A percentile compares a stretch with the other conserved stretches of the same genome.
Evolutionary conservation across 2,329 filamentous ascomycete species (phyloP).

Genomic region (Pezicula carpinea): DNA sequence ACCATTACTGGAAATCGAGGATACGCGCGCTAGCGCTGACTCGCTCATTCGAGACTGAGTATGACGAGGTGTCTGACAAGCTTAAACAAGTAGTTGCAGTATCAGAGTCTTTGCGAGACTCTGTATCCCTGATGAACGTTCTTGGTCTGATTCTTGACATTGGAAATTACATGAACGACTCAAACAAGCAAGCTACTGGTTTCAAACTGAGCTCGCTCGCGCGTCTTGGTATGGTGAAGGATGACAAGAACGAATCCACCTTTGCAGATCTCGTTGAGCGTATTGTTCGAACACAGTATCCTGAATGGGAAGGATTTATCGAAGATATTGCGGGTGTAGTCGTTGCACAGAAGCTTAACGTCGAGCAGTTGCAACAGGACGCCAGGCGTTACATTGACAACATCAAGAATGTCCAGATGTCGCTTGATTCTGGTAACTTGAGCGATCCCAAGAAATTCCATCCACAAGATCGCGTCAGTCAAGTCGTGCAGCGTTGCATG

Average conservation of each 20-base stretch:
- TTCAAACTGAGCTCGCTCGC: slow-evolving; percentile 97
- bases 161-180: slow-evolving; percentile 99
- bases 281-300: slow-evolving; percentile 93
- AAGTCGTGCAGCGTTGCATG: slow-evolving; percentile 89
- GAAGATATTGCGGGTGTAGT: slow-evolving; percentile 81
- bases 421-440: slow-evolving; percentile 87
- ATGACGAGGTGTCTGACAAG: slow-evolving; percentile 84
- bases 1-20: slow-evolving; percentile 97
- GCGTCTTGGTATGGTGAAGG: slow-evolving; percentile 94
- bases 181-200: slow-evolving; percentile 94
- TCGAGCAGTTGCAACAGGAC: slow-evolving; percentile 84
- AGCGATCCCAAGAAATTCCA: slow-evolving; percentile 98
- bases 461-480: slow-evolving; percentile 88
- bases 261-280: slow-evolving; percentile 94
- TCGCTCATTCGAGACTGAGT: slow-evolving; percentile 78
- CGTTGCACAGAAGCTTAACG: slow-evolving; percentile 81
- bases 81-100: slow-evolving; percentile 81
- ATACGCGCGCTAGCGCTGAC: slow-evolving; percentile 89
- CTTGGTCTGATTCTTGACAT: slow-evolving; percentile 94
- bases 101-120: slow-evolving; percentile 85
- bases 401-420: slow-evolving; percentile 88
- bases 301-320: slow-evolving; percentile 86
- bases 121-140: slow-evolving; percentile 91
- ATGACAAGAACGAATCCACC: slow-evolving; percentile 96
- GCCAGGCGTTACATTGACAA: slow-evolving; percentile 92